Percentiles rank a stretch among this genome's conserved stretches.
phyloP scores from a whole-genome alignment of 345 rosid genomes.

The Populus pruinosa region DNA sequence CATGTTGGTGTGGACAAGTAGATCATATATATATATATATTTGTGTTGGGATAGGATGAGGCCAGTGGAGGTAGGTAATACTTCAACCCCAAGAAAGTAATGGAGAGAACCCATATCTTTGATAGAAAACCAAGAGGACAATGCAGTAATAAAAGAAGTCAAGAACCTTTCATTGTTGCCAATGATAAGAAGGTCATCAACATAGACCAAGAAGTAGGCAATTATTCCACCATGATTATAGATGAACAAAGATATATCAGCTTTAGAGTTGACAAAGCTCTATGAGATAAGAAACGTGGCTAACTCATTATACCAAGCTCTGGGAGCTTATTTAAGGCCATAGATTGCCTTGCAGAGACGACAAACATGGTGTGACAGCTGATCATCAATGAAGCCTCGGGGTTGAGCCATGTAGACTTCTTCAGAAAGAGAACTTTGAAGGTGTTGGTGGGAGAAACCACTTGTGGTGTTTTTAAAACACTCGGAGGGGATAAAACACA shows the following conservation, averaged over 20 bases:
- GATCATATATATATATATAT: rapidly evolving
- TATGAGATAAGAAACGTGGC: rapidly evolving
- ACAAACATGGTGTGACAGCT: not conserved
- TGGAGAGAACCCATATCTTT: not conserved
- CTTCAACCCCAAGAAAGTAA: not conserved
- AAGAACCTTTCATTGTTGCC: no score
- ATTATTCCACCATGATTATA: no score
- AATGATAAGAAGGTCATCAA: not conserved
- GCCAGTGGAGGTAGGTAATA: rapidly evolving
- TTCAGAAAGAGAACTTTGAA: not conserved
- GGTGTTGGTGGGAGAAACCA: no score
- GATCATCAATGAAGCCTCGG: not conserved
- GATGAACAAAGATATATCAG: not conserved
- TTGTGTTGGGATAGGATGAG: rapidly evolving
- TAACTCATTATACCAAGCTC: not conserved
- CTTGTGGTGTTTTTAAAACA: no score
- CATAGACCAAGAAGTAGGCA: not conserved
- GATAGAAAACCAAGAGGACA: not conserved
- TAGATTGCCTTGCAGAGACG: not conserved
- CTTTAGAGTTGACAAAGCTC: not conserved
- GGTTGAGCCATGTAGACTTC: not conserved
- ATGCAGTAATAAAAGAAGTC: rapidly evolving
- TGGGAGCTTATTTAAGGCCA: not conserved
- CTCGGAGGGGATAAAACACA: no score
- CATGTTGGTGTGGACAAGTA: not conserved